These are phyloP conservation scores for Cladorrhinum samala DNA, from an alignment of 495 filamentous ascomycete genomes.

Conservation along the genomic window DNA sequence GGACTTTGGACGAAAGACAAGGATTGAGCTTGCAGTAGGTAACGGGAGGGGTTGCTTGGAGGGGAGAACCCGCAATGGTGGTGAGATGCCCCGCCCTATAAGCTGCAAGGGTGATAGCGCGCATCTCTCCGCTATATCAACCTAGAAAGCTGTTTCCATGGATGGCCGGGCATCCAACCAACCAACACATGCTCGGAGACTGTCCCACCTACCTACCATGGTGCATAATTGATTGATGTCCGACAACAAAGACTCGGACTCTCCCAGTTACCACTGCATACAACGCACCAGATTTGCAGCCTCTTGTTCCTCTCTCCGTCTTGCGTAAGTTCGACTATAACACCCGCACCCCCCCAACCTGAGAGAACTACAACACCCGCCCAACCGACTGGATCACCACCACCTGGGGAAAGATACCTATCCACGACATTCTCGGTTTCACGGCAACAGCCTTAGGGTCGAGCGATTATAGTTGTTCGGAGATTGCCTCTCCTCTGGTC, in stretches of 20 bases:
- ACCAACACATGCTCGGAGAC: not conserved
- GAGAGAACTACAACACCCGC: too few species aligned
- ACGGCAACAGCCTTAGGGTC: too few species aligned
- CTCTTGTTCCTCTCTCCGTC: too few species aligned
- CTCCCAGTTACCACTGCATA: not conserved
- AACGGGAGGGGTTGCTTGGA: too few species aligned
- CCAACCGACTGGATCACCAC: too few species aligned
- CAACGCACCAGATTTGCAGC: too few species aligned
- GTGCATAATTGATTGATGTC: not conserved
- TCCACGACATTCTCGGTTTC: too few species aligned
- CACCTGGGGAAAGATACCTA: too few species aligned
- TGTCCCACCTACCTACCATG: not conserved
- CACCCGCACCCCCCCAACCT: too few species aligned
- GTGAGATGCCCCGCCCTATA: not conserved
- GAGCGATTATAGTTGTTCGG: not conserved
- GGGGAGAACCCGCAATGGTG: not conserved
- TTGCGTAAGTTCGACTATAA: not conserved
- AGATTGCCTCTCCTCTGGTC: not conserved
- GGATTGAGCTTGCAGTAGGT: not conserved
- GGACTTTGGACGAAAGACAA: not conserved
- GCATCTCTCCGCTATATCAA: not conserved
- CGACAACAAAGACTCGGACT: not conserved
- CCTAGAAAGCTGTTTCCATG: not conserved
- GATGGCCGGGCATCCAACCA: not conserved
- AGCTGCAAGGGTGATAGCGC: not conserved